Evolutionary conservation across 75 land plant genomes (phyloP).

Genomic region (Pinus taeda): DNA sequence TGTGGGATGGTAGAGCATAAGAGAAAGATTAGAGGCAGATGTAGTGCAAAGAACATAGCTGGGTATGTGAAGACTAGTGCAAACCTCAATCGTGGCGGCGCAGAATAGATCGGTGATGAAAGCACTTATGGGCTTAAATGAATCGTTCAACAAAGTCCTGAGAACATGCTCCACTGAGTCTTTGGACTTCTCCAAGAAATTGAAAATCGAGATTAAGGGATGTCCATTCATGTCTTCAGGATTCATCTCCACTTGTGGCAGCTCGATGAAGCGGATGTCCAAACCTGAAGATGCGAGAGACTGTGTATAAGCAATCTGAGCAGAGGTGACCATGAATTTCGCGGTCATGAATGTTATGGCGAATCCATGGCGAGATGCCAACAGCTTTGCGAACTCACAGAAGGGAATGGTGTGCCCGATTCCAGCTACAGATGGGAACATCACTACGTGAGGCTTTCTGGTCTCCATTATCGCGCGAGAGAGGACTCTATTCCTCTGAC

Average conservation of each 20-base stretch:
- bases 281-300: neutral
- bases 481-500: neutral
- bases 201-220: neutral
- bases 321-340: neutral
- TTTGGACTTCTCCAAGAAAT: neutral
- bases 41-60: neutral
- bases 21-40: neutral
- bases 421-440: slow-evolving; percentile 36
- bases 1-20: neutral
- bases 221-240: neutral
- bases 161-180: neutral
- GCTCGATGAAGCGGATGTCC: neutral
- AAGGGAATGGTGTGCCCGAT: slow-evolving; percentile 67
- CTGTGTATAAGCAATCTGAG: neutral
- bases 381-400: slow-evolving; percentile 45
- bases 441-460: slow-evolving; percentile 26
- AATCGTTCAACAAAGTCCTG: neutral
- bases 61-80: neutral
- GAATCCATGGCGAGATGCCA: slow-evolving; percentile 30
- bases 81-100: neutral
- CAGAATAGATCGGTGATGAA: slow-evolving; percentile 7
- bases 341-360: slow-evolving; percentile 24
- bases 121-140: neutral
- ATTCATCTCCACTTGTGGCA: neutral
- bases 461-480: neutral